Evolutionary conservation across 106 monocot genomes (phyloP).

Genomic region (Platanthera zijinensis): DNA sequence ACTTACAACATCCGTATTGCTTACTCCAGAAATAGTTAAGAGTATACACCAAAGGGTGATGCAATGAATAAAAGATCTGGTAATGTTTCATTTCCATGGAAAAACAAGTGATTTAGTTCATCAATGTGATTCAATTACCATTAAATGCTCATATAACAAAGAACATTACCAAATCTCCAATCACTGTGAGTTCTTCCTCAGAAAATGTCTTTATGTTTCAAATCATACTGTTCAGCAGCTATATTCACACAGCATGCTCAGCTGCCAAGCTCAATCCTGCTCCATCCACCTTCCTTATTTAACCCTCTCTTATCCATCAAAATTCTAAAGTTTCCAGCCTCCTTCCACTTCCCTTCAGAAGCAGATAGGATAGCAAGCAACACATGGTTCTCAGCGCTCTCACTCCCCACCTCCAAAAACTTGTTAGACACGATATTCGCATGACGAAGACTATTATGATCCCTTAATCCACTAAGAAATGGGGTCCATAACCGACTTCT

Average conservation of each 20-base stretch:
- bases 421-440: slow-evolving; percentile 5
- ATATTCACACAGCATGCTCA: neutral
- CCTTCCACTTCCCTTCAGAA: slow-evolving; percentile 38
- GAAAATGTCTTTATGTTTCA: too few species aligned
- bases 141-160: too few species aligned
- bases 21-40: too few species aligned
- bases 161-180: too few species aligned
- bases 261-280: slow-evolving; percentile 17
- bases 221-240: neutral
- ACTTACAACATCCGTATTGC: too few species aligned
- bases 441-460: neutral
- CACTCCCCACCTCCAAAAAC: neutral
- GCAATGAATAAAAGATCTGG: too few species aligned
- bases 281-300: slow-evolving; percentile 42
- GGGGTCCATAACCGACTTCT: slow-evolving; percentile 16
- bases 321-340: slow-evolving; percentile 24
- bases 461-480: slow-evolving; percentile 28
- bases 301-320: slow-evolving; percentile 25
- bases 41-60: too few species aligned
- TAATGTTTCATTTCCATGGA: too few species aligned
- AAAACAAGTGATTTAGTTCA: too few species aligned
- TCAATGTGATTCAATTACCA: too few species aligned
- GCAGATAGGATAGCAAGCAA: slow-evolving; percentile 23
- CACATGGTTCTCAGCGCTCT: slow-evolving; percentile 20
- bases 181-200: too few species aligned